Evolutionary conservation across 2,329 filamentous ascomycete genomes (phyloP).

Genomic region (Fusarium armeniacum): DNA sequence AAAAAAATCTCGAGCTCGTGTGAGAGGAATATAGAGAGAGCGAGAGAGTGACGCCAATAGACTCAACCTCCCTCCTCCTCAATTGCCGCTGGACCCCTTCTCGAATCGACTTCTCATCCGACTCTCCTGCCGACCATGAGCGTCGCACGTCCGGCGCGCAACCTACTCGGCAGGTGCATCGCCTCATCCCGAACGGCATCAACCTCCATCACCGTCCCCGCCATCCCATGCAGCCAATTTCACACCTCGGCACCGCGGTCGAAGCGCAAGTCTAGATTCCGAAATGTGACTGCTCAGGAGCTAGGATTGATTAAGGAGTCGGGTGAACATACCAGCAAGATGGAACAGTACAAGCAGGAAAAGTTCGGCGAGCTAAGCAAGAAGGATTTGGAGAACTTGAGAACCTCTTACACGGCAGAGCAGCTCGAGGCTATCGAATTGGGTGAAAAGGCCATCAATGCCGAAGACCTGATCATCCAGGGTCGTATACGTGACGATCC

Average conservation of each 20-base stretch:
- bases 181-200: slow-evolving; percentile 51
- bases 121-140: slow-evolving; percentile 63
- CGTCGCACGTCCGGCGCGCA: slow-evolving; percentile 67
- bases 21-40: slow-evolving; percentile 41
- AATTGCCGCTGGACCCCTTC: neutral
- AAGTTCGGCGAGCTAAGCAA: slow-evolving; percentile 75
- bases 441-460: slow-evolving; percentile 81
- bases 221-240: slow-evolving; percentile 60
- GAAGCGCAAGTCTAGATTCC: slow-evolving; percentile 65
- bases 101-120: slow-evolving; percentile 13
- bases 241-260: slow-evolving; percentile 65
- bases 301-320: slow-evolving; percentile 62
- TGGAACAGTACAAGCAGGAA: slow-evolving; percentile 62
- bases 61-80: slow-evolving; percentile 8
- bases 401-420: slow-evolving; percentile 79
- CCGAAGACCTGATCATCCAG: slow-evolving; percentile 80
- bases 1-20: slow-evolving; percentile 55
- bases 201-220: slow-evolving; percentile 39
- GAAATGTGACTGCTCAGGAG: slow-evolving; percentile 65
- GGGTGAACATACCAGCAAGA: slow-evolving; percentile 51
- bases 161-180: slow-evolving; percentile 66
- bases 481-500: slow-evolving; percentile 79
- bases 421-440: slow-evolving; percentile 87
- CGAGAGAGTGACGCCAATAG: slow-evolving; percentile 30
- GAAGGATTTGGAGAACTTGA: slow-evolving; percentile 73